phyloP scores from a whole-genome alignment of 2,329 filamentous ascomycete species.

The Daldinia sp. region DNA sequence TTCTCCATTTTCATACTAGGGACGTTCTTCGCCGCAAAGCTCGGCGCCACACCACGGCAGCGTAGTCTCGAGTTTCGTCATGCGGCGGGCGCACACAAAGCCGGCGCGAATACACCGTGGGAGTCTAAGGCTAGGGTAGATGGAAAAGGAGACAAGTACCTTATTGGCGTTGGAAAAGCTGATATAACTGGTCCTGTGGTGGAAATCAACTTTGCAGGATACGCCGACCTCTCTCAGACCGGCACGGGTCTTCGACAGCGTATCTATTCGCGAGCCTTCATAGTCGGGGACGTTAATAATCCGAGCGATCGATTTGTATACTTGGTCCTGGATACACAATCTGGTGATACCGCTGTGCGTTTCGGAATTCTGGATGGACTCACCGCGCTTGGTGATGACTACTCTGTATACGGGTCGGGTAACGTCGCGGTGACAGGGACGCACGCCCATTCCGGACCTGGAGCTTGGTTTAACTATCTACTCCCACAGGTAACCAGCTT shows the following conservation, averaged over 20 bases:
- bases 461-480: slow-evolving; percentile 91
- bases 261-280: slow-evolving; percentile 86
- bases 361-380: slow-evolving; percentile 82
- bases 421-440: slow-evolving; percentile 92
- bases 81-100: slow-evolving; percentile 15
- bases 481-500: slow-evolving; percentile 87
- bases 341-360: slow-evolving; percentile 85
- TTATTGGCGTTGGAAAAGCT: slow-evolving; percentile 62
- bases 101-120: slow-evolving; percentile 22
- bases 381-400: slow-evolving; percentile 71
- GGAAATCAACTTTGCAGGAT: slow-evolving; percentile 90
- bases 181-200: slow-evolving; percentile 77
- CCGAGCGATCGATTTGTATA: slow-evolving; percentile 81
- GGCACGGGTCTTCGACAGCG: slow-evolving; percentile 85
- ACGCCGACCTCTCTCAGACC: slow-evolving; percentile 80
- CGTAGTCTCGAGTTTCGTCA: slow-evolving; percentile 35
- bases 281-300: slow-evolving; percentile 73
- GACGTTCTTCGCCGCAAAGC: slow-evolving; percentile 42
- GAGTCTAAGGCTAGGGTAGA: slow-evolving; percentile 35
- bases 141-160: slow-evolving; percentile 53
- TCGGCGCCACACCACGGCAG: slow-evolving; percentile 19
- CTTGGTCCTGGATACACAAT: slow-evolving; percentile 83
- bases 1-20: slow-evolving; percentile 49
- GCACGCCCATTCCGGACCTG: slow-evolving; percentile 88
- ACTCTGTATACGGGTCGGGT: slow-evolving; percentile 75